These are phyloP conservation scores for Pythium folliculosum DNA, from an alignment of 352 stramenopile species.

Conservation along the genomic window DNA sequence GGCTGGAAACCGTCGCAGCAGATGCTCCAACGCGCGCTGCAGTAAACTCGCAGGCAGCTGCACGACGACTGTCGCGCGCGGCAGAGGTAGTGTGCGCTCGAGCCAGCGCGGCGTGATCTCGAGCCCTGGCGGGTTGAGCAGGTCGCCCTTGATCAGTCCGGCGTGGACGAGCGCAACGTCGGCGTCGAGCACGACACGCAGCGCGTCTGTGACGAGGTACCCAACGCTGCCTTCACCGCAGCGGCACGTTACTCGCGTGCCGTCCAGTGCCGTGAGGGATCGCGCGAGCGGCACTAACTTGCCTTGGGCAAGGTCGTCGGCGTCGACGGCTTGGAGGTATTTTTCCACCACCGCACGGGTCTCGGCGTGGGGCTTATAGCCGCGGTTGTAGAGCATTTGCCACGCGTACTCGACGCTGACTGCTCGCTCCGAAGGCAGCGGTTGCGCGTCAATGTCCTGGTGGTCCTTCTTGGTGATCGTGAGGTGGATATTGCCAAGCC, in stretches of 20 bases:
- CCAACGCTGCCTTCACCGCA: constrained; percentile 70
- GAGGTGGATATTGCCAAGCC: constrained; percentile 74
- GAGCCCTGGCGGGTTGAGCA: constrained; percentile 48
- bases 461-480: constrained; percentile 32
- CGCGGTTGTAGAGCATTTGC: constrained; percentile 70
- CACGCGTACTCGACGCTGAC: constrained; percentile 36
- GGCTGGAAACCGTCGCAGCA: constrained; percentile 57
- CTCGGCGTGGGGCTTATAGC: constrained; percentile 46
- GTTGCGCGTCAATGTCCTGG: not conserved
- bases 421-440: not conserved
- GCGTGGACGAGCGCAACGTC: constrained; percentile 76
- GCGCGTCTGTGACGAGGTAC: constrained; percentile 76
- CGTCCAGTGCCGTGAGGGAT: constrained; percentile 54
- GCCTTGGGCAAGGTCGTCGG: constrained; percentile 50
- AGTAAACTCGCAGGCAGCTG: constrained; percentile 50
- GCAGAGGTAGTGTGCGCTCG: constrained; percentile 67
- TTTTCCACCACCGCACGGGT: constrained; percentile 47
- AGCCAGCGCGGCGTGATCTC: constrained; percentile 64
- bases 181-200: constrained; percentile 52
- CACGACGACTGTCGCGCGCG: constrained; percentile 54
- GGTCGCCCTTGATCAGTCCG: constrained; percentile 81
- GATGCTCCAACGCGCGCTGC: constrained; percentile 53
- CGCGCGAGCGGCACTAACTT: constrained; percentile 41
- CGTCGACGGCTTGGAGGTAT: constrained; percentile 45
- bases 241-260: constrained; percentile 58